Evolutionary conservation across 2,329 filamentous ascomycete species (phyloP).

Genomic region (Blastomyces percursus): DNA sequence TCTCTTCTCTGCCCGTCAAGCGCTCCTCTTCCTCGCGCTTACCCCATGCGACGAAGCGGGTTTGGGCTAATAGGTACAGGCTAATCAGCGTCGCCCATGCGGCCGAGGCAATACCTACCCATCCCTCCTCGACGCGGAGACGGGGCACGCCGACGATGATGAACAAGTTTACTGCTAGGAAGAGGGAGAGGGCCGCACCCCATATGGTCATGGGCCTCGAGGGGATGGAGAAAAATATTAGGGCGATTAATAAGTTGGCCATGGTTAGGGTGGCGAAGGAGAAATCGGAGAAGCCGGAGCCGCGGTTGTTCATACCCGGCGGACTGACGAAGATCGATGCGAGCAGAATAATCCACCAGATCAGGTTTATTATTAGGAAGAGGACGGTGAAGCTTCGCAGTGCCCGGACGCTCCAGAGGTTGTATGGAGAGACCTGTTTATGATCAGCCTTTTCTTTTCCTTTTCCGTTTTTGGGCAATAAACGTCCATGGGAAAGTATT

Average conservation of each 20-base stretch:
- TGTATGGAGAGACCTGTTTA: constrained; percentile 66
- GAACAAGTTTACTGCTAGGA: constrained; percentile 65
- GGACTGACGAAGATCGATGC: constrained; percentile 84
- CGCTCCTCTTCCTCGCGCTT: constrained; percentile 89
- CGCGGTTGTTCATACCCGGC: constrained; percentile 71
- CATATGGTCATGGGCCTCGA: constrained; percentile 67
- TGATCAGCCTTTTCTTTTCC: neutral
- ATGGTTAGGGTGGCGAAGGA: constrained; percentile 69
- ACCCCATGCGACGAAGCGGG: constrained; percentile 78
- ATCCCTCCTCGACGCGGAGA: constrained; percentile 73
- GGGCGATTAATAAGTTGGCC: constrained; percentile 60
- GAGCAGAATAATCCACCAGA: constrained; percentile 92
- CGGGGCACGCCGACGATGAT: constrained; percentile 65
- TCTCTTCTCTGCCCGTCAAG: constrained; percentile 79
- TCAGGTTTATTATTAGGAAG: constrained; percentile 62
- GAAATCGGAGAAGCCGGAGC: constrained; percentile 87
- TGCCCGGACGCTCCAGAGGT: constrained; percentile 79
- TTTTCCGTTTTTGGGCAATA: neutral
- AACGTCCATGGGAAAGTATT: neutral
- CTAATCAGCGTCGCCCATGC: constrained; percentile 72
- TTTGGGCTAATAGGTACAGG: constrained; percentile 66
- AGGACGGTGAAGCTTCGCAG: constrained; percentile 67
- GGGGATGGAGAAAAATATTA: constrained; percentile 81
- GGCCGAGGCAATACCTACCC: constrained; percentile 79
- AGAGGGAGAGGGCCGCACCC: constrained; percentile 53